Conservation (phyloP, 108 stramenopile species). For the Chaetoceros tenuissimus region DNA sequence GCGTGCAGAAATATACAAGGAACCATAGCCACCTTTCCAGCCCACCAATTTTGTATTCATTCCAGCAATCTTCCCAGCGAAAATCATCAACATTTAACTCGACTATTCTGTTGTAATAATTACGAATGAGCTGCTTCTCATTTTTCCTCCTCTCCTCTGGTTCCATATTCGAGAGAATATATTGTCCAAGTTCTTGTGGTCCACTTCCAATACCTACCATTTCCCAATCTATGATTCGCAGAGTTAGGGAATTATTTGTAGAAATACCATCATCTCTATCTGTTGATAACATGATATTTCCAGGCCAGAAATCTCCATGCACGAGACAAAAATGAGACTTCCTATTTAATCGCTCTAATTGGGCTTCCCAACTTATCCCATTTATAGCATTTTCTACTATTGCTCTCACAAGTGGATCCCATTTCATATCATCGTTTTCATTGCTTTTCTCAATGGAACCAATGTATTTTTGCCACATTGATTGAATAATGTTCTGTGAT, state of each 20-base stretch:
- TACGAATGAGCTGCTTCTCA: conserved; percentile 17
- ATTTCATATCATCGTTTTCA: conserved; percentile 8
- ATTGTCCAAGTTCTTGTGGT: conserved; percentile 57
- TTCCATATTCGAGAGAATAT: conserved; percentile 39
- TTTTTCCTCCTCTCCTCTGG: conserved; percentile 23
- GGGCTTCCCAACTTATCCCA: conserved; percentile 31
- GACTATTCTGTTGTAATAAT: conserved; percentile 36
- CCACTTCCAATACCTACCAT: conserved; percentile 51
- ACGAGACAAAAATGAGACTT: conserved; percentile 26
- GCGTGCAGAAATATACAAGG: conserved; percentile 32
- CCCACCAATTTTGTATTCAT: conserved; percentile 38
- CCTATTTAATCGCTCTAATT: conserved; percentile 18
- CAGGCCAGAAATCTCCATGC: conserved; percentile 57
- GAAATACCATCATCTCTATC: neutral
- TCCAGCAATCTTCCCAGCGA: conserved; percentile 35
- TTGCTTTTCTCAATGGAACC: neutral
- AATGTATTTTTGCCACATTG: conserved; percentile 10
- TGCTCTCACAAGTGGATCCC: conserved; percentile 23
- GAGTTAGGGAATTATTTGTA: neutral
- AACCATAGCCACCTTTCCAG: conserved; percentile 60
- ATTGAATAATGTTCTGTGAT: conserved; percentile 27
- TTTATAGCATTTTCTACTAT: conserved; percentile 14
- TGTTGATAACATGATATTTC: conserved; percentile 29
- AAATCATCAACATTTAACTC: conserved; percentile 13
- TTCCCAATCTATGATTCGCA: conserved; percentile 47